Evolutionary conservation across 148 eudicot species (phyloP), one percentile per base, ranked within the genome.

Genomic region (Cornus kousa): DNA sequence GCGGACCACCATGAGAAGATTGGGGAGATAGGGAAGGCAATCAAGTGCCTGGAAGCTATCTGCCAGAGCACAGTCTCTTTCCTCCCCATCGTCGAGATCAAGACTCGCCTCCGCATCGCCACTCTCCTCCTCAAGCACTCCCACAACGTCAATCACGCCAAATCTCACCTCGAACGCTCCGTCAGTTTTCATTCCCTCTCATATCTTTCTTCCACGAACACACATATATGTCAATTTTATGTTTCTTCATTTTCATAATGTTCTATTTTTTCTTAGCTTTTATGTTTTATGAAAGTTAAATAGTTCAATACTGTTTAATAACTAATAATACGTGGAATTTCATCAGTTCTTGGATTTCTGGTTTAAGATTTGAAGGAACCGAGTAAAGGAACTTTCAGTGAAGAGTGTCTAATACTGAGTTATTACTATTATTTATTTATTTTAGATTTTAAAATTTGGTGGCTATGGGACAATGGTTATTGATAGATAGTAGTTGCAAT

Each of bases 101-200:
- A 95, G 87, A 95, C 98, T 35, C 95, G 99, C 16, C 89, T 95
- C 69, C 92, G 99, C 16, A 73, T 93, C 62, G 93, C 97, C 13
- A 81, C 91, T 22, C 84, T 95, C 22, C 91, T 95, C 70, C 82
- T 95, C 80, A 88, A 86, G 68, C 89, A 92, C 76, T 82, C 94
- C 14, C 91, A 95, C 67, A 92, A 95, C 73, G 89, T 95, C 77
- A 95, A 89, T 70, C 92, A 93, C 53, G 97, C 99, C 67, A 93
- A 92, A 73, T 70, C 97, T 67, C 99, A 95, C 83, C 99, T 95
- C 78, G 97, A 95, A 71, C 97, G 99, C 66, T 78, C 92, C 35
- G 98, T 95, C 37, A 19, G 70, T 86, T n/a, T 76, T 55, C 23
- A 37, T 86, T 17, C 67, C 22, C 40, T n/a, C 55, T 11, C 32